Conservation (phyloP, 805 yeast genomes). For the Candida parachauliodes region DNA sequence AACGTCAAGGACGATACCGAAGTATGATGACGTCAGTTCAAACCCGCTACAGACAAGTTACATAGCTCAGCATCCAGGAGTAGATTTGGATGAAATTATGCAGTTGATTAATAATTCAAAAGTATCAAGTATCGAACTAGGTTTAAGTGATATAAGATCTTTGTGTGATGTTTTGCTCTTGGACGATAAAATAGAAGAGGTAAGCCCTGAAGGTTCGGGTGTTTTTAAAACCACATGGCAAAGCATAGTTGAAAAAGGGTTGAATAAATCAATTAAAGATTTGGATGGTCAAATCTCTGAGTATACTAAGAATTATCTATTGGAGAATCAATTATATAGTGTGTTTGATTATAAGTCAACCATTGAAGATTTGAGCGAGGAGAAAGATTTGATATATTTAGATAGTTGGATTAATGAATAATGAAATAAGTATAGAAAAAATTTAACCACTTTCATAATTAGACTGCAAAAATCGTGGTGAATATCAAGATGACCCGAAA, state of each 20-base stretch:
- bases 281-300: conserved; percentile 3
- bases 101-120: conserved; percentile 69
- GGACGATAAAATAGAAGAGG: conserved; percentile 79
- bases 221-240: conserved; percentile 82
- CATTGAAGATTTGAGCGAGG: conserved; percentile 24
- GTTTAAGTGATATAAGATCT: conserved; percentile 67
- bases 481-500: too few species aligned
- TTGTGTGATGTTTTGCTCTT: conserved; percentile 83
- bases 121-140: conserved; percentile 79
- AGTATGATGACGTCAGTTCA: conserved; percentile 27
- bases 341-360: conserved; percentile 27
- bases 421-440: too few species aligned
- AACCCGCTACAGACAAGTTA: conserved; percentile 47
- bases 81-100: conserved; percentile 69
- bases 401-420: conserved; percentile 29
- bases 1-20: conserved; percentile 73
- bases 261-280: conserved; percentile 13
- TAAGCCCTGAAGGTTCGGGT: conserved; percentile 40
- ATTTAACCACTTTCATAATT: too few species aligned
- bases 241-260: conserved; percentile 69
- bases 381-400: conserved; percentile 27
- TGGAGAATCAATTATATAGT: conserved; percentile 5
- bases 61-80: conserved; percentile 60
- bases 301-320: conserved; percentile 8
- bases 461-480: too few species aligned